A percentile compares a stretch with the other conserved stretches of the same genome.
These are phyloP conservation scores for Penicillium rolfsii DNA, from an alignment of 2,329 filamentous ascomycete species.

Conservation along the genomic window DNA sequence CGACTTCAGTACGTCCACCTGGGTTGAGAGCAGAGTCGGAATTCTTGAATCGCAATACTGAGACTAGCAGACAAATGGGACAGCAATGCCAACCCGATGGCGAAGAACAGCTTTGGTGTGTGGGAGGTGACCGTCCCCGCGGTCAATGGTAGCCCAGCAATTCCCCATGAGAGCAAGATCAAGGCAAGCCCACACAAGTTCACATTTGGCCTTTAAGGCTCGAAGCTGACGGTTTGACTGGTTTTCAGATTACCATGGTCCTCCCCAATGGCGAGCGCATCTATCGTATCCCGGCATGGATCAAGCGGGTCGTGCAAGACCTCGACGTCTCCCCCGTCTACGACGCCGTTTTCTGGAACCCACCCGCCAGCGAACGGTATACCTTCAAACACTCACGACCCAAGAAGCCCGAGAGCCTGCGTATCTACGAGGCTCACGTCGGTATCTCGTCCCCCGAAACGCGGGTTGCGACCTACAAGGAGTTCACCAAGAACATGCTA, in stretches of 20 bases:
- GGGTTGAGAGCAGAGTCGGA: not conserved
- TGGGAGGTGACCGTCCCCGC: constrained; percentile 81
- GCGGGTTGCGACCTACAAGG: constrained; percentile 90
- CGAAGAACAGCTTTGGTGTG: constrained; percentile 79
- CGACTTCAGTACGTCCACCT: constrained; percentile 75
- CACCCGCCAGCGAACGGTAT: constrained; percentile 74
- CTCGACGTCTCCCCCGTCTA: constrained; percentile 86
- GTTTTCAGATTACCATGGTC: constrained; percentile 74
- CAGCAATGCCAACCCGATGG: constrained; percentile 81
- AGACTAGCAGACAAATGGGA: constrained; percentile 76
- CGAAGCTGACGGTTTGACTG: not conserved
- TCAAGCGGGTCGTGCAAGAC: constrained; percentile 95
- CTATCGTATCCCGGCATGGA: constrained; percentile 93
- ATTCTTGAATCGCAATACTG: constrained; percentile 29
- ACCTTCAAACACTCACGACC: constrained; percentile 81
- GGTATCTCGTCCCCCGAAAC: constrained; percentile 93
- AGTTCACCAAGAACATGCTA: constrained; percentile 91
- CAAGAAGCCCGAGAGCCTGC: constrained; percentile 79
- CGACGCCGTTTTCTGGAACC: constrained; percentile 97
- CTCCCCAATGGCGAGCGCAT: constrained; percentile 77
- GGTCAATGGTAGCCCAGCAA: constrained; percentile 72
- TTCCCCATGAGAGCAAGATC: constrained; percentile 91
- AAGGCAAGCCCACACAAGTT: constrained; percentile 65
- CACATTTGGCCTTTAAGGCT: not conserved
- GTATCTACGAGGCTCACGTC: constrained; percentile 98